Conservation (phyloP, 2,329 filamentous ascomycete species). For the Neoarthrinium moseri region DNA sequence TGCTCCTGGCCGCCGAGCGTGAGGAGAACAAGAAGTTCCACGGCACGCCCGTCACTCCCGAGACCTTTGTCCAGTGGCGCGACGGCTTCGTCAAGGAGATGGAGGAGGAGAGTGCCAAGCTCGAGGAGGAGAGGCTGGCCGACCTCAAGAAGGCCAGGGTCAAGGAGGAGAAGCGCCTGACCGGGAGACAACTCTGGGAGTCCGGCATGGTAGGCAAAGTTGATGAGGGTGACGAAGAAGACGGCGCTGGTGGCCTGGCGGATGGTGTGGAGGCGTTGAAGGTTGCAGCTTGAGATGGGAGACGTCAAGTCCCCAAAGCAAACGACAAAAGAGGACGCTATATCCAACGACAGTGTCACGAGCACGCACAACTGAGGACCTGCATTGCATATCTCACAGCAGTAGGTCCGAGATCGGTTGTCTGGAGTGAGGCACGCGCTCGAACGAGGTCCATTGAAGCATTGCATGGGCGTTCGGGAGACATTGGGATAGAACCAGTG, state of each 20-base stretch:
- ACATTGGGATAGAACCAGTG: too few relatives aligned
- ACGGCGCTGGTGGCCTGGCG: slow-evolving; percentile 50
- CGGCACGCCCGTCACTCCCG: slow-evolving; percentile 82
- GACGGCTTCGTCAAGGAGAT: slow-evolving; percentile 76
- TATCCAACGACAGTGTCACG: too few relatives aligned
- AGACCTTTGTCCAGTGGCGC: slow-evolving; percentile 83
- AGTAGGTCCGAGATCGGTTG: neutral
- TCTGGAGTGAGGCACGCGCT: too few relatives aligned
- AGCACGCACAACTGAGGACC: too few relatives aligned
- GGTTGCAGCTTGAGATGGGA: slow-evolving; percentile 55
- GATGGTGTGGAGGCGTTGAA: slow-evolving; percentile 71
- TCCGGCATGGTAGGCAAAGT: slow-evolving; percentile 66
- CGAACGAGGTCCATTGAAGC: too few relatives aligned
- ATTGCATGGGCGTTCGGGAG: too few relatives aligned
- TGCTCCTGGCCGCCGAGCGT: slow-evolving; percentile 62
- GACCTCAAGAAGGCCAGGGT: slow-evolving; percentile 77
- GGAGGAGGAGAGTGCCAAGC: slow-evolving; percentile 65
- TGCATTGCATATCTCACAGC: too few relatives aligned
- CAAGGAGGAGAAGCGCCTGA: slow-evolving; percentile 72
- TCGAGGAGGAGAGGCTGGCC: slow-evolving; percentile 76
- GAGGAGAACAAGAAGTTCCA: slow-evolving; percentile 98
- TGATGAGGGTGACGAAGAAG: slow-evolving; percentile 64
- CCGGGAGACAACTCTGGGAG: slow-evolving; percentile 78
- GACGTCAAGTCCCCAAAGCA: too few relatives aligned
- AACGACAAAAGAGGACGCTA: too few relatives aligned